Conservation (phyloP, 2,329 filamentous ascomycete species). For the Colletotrichum kahawae region DNA sequence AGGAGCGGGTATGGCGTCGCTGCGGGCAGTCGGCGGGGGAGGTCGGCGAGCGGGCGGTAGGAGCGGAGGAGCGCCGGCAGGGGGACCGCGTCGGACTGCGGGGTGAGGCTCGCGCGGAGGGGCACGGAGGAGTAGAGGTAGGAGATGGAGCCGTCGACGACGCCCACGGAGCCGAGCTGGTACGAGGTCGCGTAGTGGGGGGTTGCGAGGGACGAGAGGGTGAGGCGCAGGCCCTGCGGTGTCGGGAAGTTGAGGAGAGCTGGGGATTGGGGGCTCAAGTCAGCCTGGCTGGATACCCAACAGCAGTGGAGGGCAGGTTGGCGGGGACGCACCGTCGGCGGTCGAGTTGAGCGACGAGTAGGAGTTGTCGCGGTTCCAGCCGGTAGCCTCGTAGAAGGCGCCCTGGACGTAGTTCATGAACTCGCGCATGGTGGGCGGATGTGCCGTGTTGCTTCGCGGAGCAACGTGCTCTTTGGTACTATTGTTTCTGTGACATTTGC, state of each 20-base stretch:
- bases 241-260: conserved; percentile 88
- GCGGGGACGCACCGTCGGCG: conserved; percentile 66
- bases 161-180: conserved; percentile 83
- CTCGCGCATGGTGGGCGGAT: conserved; percentile 72
- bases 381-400: conserved; percentile 84
- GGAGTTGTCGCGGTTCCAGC: conserved; percentile 91
- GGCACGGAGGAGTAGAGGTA: conserved; percentile 93
- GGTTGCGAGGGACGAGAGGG: conserved; percentile 88
- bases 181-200: conserved; percentile 96
- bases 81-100: conserved; percentile 75
- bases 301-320: too few species aligned
- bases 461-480: conserved; percentile 2
- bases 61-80: conserved; percentile 80
- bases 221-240: conserved; percentile 82
- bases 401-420: conserved; percentile 98
- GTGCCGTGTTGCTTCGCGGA: not conserved
- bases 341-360: conserved; percentile 88
- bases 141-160: conserved; percentile 95
- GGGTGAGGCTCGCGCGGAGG: conserved; percentile 67
- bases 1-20: not conserved
- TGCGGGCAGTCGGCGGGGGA: conserved; percentile 39
- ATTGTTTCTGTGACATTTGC: not conserved
- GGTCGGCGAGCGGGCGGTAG: conserved; percentile 78
- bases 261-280: conserved; percentile 34
- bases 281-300: not conserved